phyloP scores from a whole-genome alignment of 164 flowering plant species.

The Sextonia rubra region DNA sequence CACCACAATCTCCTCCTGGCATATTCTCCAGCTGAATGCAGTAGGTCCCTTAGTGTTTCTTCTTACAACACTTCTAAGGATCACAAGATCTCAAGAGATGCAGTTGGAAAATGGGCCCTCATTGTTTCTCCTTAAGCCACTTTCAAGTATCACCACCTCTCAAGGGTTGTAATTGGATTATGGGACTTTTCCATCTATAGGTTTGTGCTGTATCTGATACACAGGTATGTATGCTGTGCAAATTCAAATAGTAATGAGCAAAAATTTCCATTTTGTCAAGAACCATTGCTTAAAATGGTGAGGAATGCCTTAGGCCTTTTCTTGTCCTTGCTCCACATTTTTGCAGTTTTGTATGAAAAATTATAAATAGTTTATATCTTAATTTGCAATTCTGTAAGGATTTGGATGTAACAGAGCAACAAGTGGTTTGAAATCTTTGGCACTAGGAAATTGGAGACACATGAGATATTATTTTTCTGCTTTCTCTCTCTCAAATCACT shows the following conservation, averaged over 20 bases:
- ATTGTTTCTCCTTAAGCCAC: background rate
- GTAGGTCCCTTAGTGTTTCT: background rate
- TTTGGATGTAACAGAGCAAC: background rate
- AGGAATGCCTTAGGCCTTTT: background rate
- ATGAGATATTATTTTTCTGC: background rate
- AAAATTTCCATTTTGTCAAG: background rate
- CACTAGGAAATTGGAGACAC: background rate
- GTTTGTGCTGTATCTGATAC: background rate
- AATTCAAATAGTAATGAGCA: background rate
- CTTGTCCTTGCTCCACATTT: background rate
- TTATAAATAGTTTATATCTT: background rate
- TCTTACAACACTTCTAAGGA: background rate
- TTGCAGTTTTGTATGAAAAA: background rate
- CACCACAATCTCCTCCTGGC: constrained; percentile 67
- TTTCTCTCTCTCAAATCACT: no score
- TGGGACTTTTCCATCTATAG: background rate
- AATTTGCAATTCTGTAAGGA: background rate
- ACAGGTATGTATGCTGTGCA: background rate
- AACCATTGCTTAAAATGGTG: background rate
- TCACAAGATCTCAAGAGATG: background rate
- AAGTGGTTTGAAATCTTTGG: background rate
- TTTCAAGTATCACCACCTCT: background rate
- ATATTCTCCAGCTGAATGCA: constrained; percentile 29
- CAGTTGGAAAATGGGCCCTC: background rate
- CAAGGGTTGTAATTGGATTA: background rate